Conservation (phyloP, 2,329 filamentous ascomycete genomes). For the Colletotrichum sp. region DNA sequence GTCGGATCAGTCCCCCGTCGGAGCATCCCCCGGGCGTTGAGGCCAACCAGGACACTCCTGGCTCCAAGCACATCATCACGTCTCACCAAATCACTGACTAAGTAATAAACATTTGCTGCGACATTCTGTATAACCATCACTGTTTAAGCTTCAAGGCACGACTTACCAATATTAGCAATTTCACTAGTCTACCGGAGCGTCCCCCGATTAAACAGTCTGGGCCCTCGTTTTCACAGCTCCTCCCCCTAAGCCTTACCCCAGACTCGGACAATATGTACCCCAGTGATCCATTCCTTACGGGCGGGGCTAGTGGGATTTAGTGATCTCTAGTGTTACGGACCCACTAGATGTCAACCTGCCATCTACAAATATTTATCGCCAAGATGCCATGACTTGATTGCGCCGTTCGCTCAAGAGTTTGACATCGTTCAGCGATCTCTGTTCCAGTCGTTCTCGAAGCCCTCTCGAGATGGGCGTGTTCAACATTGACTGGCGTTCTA, state of each 20-base stretch:
- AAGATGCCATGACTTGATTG: not conserved
- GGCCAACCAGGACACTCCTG: slow-evolving; percentile 46
- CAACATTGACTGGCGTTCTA: slow-evolving; percentile 20
- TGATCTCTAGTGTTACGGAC: not conserved
- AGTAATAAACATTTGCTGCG: not conserved
- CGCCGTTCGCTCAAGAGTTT: not conserved
- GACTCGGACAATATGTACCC: not conserved
- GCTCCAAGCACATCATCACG: not conserved
- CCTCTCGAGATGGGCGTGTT: slow-evolving; percentile 18
- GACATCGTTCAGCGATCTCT: not conserved
- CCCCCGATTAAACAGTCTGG: not conserved
- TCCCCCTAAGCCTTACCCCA: not conserved
- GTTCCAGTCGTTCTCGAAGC: slow-evolving; percentile 37
- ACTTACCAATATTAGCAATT: not conserved
- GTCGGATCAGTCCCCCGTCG: not conserved
- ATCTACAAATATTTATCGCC: not conserved
- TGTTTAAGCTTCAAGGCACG: not conserved
- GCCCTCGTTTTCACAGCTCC: not conserved
- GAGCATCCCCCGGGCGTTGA: not conserved
- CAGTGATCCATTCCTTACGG: not conserved
- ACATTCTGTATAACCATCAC: not conserved
- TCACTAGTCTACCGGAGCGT: not conserved
- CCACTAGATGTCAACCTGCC: not conserved
- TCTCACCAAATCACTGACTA: not conserved
- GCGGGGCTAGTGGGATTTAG: not conserved